These are phyloP conservation scores for Termitomyces sp. DNA, from an alignment of 768 basidiomycete genomes.

Conservation along the genomic window DNA sequence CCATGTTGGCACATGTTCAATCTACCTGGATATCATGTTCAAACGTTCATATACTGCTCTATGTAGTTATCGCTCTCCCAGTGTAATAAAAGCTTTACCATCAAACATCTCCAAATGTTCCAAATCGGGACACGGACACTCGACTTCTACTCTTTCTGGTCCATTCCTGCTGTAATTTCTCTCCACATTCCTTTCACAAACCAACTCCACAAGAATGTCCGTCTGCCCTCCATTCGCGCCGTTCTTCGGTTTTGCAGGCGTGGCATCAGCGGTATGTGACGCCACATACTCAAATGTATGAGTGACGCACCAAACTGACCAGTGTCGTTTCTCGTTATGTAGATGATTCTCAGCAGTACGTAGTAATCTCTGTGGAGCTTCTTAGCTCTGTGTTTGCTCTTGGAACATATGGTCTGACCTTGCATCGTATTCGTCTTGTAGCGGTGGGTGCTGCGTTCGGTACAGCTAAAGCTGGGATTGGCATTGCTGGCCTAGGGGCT, in stretches of 20 bases:
- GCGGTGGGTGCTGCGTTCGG: slow-evolving; percentile 95
- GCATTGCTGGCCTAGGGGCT: slow-evolving; percentile 89
- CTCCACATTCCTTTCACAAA: background rate
- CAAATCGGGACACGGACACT: background rate
- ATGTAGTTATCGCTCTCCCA: background rate
- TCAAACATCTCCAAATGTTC: background rate
- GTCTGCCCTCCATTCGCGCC: slow-evolving; percentile 91
- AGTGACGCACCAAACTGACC: slow-evolving; percentile 1
- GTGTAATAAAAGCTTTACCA: background rate
- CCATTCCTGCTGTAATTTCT: background rate
- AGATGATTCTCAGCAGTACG: slow-evolving; percentile 98
- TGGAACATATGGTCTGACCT: background rate
- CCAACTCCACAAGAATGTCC: slow-evolving; percentile 35
- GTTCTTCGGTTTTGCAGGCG: slow-evolving; percentile 97
- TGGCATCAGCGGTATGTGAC: slow-evolving; percentile 78
- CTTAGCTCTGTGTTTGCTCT: background rate
- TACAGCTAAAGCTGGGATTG: slow-evolving; percentile 95
- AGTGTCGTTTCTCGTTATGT: background rate
- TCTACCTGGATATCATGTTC: background rate
- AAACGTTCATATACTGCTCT: background rate
- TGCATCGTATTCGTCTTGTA: slow-evolving; percentile 21
- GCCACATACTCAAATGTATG: background rate
- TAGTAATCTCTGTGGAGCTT: slow-evolving; percentile 14
- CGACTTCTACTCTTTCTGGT: background rate
- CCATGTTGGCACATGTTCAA: background rate